Percentiles rank a stretch among this genome's conserved stretches.
Conservation (phyloP, 306 rosid species). For the Prunus mongolica region DNA sequence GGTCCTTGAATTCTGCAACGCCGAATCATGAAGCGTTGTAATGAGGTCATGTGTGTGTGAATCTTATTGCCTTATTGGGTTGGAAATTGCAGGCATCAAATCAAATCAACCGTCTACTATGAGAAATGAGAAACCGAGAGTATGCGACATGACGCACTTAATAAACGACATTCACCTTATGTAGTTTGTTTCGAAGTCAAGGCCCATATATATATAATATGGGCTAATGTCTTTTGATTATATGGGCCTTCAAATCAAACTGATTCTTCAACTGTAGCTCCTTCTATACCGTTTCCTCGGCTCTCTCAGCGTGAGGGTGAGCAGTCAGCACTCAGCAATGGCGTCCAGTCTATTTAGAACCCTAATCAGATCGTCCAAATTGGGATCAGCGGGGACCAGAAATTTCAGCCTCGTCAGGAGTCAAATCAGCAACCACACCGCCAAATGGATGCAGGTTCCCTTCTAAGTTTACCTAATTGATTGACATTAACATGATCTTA, state of each 20-base stretch:
- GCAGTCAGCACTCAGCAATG: conserved; percentile 29
- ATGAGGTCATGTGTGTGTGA: not conserved
- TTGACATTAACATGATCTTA: not conserved
- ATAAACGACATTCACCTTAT: not conserved
- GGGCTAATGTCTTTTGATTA: not conserved
- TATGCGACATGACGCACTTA: not conserved
- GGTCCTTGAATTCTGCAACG: conserved; percentile 15
- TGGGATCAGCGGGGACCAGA: conserved; percentile 35
- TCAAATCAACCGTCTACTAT: too few relatives aligned
- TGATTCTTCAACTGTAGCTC: not conserved
- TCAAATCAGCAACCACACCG: conserved; percentile 66
- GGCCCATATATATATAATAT: not conserved
- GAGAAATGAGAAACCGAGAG: not conserved
- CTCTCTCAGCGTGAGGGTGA: not conserved
- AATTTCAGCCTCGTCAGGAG: conserved; percentile 49
- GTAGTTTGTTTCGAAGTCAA: not conserved
- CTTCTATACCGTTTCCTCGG: not conserved
- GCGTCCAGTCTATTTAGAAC: conserved; percentile 68
- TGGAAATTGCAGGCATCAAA: too few relatives aligned
- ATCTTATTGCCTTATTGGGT: too few relatives aligned
- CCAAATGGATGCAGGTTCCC: conserved; percentile 87
- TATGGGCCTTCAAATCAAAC: not conserved
- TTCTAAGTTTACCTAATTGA: not conserved
- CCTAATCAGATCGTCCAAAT: conserved; percentile 44
- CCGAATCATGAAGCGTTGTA: conserved; percentile 18